Conservation (phyloP, 352 stramenopile genomes). For the Phytophthora ramorum region DNA sequence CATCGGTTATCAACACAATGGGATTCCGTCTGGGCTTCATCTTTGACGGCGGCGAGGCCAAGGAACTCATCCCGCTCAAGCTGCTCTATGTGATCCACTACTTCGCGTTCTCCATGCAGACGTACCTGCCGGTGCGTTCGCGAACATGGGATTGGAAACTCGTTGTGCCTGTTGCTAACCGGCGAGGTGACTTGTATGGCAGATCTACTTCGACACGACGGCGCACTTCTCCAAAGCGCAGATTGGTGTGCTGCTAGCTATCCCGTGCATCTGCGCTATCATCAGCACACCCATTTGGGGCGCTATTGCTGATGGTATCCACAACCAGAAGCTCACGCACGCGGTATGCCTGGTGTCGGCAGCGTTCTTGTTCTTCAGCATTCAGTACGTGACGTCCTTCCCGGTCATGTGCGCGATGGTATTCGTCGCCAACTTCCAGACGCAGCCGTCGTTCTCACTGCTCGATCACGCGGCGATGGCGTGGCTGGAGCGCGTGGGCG, state of each 20-base stretch:
- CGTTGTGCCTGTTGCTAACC: slow-evolving; percentile 4
- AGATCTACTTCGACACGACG: slow-evolving; percentile 71
- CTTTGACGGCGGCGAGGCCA: slow-evolving; percentile 64
- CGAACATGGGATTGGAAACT: neutral
- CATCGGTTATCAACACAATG: slow-evolving; percentile 17
- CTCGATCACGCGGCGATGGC: slow-evolving; percentile 51
- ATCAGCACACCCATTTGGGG: slow-evolving; percentile 52
- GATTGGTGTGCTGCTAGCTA: slow-evolving; percentile 49
- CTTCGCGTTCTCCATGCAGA: slow-evolving; percentile 73
- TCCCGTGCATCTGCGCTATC: slow-evolving; percentile 56
- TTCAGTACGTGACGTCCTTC: slow-evolving; percentile 53
- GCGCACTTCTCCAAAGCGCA: slow-evolving; percentile 63
- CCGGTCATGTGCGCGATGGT: slow-evolving; percentile 50
- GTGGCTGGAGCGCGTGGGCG: slow-evolving; percentile 43
- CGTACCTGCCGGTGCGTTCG: slow-evolving; percentile 59
- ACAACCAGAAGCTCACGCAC: slow-evolving; percentile 53
- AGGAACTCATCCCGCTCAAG: slow-evolving; percentile 72
- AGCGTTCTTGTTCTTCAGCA: slow-evolving; percentile 53
- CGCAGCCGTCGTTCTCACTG: slow-evolving; percentile 47
- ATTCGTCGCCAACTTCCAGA: slow-evolving; percentile 60
- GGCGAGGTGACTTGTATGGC: neutral
- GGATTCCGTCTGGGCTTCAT: slow-evolving; percentile 49
- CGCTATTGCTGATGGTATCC: slow-evolving; percentile 45
- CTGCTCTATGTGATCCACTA: slow-evolving; percentile 73
- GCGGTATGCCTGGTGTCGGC: slow-evolving; percentile 50